Conservation (phyloP, 2,329 filamentous ascomycete genomes). For the Aspergillus glaucus region DNA sequence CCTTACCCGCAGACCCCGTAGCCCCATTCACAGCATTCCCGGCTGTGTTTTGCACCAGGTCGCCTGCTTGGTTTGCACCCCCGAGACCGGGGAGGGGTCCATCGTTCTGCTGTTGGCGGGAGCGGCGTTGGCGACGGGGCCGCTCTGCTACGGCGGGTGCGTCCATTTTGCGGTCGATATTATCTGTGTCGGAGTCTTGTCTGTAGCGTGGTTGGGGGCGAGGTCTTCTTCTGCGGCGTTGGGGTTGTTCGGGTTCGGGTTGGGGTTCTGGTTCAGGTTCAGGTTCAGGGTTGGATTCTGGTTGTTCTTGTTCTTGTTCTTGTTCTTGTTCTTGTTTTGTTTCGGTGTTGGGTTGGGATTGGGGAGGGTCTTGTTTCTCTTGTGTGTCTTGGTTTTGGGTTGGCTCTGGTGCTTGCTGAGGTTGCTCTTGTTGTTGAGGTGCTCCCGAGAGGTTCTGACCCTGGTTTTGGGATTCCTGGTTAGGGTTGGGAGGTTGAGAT, state of each 20-base stretch:
- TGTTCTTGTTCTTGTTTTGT: conserved; percentile 36
- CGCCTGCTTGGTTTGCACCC: conserved; percentile 52
- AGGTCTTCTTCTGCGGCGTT: conserved; percentile 19
- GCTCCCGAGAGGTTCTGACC: neutral
- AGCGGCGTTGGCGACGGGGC: conserved; percentile 49
- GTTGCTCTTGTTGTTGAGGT: conserved; percentile 9
- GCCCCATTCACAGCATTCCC: conserved; percentile 42
- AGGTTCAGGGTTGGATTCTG: conserved; percentile 12
- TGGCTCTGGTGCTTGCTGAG: conserved; percentile 23
- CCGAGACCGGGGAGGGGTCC: conserved; percentile 43
- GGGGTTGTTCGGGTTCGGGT: conserved; percentile 30
- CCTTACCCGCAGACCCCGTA: conserved; percentile 36
- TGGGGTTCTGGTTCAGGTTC: conserved; percentile 29
- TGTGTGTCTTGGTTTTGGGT: conserved; percentile 18
- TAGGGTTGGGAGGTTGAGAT: conserved; percentile 11
- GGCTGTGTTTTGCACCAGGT: conserved; percentile 47
- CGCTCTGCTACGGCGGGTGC: conserved; percentile 32
- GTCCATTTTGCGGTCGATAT: conserved; percentile 49
- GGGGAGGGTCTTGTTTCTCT: conserved; percentile 11
- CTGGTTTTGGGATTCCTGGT: conserved; percentile 2
- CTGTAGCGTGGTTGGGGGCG: conserved; percentile 11
- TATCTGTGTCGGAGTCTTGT: conserved; percentile 46
- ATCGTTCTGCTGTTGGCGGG: conserved; percentile 37
- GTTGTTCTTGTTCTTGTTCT: conserved; percentile 31
- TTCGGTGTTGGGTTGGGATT: conserved; percentile 32